Evolutionary conservation across 805 yeast genomes (phyloP).

Genomic region (Starmerella cellae): DNA sequence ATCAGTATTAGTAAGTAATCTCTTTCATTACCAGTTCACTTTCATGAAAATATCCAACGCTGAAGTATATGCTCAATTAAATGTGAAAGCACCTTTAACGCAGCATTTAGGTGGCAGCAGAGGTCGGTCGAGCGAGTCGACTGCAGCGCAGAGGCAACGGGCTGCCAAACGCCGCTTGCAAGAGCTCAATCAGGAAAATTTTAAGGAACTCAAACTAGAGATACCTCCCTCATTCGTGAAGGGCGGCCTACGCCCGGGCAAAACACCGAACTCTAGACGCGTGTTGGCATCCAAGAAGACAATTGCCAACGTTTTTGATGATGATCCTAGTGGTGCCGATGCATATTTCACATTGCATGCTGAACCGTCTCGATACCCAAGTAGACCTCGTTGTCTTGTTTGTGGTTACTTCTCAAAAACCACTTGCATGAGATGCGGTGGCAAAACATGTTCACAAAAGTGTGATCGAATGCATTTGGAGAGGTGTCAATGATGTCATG

Average conservation of each 20-base stretch:
- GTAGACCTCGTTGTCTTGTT: constrained; percentile 27
- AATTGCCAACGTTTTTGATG: constrained; percentile 31
- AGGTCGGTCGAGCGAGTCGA: constrained; percentile 10
- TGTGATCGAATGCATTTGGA: constrained; percentile 29
- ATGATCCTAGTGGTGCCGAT: constrained; percentile 28
- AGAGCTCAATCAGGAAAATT: constrained; percentile 21
- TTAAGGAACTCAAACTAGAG: constrained; percentile 19
- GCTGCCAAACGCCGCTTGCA: constrained; percentile 17
- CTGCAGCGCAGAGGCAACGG: constrained; percentile 14
- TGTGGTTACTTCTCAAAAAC: constrained; percentile 31
- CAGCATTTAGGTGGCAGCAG: constrained; percentile 10
- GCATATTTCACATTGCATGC: constrained; percentile 25
- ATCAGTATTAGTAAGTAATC: too few species aligned
- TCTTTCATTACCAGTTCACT: too few species aligned
- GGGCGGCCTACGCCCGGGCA: constrained; percentile 21
- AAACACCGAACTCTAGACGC: constrained; percentile 27
- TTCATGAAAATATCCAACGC: constrained; percentile 13
- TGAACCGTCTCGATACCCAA: constrained; percentile 29
- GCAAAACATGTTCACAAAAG: constrained; percentile 26
- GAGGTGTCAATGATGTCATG: constrained; percentile 5
- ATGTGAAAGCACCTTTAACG: constrained; percentile 3
- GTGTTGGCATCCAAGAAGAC: constrained; percentile 30
- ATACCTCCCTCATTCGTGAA: constrained; percentile 20
- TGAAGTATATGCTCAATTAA: constrained; percentile 4
- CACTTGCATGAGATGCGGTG: constrained; percentile 29